Percentiles rank a stretch among this genome's conserved stretches.
phyloP scores from a whole-genome alignment of 306 rosid genomes.

The Astragalus glycyphyllos region DNA sequence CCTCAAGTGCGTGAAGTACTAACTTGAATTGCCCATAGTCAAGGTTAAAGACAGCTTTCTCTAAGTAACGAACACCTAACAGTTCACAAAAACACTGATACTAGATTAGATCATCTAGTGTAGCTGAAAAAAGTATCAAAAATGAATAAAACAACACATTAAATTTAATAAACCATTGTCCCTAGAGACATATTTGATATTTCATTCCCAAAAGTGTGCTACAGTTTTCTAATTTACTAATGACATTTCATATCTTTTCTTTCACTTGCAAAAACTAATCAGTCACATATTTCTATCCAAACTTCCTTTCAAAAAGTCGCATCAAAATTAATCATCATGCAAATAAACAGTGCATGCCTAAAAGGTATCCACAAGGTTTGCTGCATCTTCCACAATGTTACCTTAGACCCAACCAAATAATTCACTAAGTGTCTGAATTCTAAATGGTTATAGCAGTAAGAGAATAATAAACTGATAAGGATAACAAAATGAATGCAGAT shows the following conservation, averaged over 20 bases:
- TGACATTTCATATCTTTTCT: conserved; percentile 19
- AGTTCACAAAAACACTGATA: conserved; percentile 36
- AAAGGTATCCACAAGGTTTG: conserved; percentile 14
- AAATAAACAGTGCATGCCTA: background rate
- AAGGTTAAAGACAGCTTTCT: conserved; percentile 92
- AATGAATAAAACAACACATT: background rate
- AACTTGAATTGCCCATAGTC: conserved; percentile 95
- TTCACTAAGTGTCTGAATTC: background rate
- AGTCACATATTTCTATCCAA: conserved; percentile 7
- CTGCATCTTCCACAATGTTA: background rate
- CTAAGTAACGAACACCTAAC: conserved; percentile 94
- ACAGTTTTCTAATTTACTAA: background rate
- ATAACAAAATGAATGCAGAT: background rate
- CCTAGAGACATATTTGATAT: background rate
- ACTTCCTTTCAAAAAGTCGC: conserved; percentile 8
- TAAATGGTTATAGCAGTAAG: background rate
- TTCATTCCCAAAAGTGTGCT: background rate
- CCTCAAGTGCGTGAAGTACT: conserved; percentile 97
- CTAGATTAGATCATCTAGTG: conserved; percentile 30
- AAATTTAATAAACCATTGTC: conserved; percentile 16
- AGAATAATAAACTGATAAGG: background rate
- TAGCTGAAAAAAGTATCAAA: background rate
- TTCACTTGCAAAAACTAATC: conserved; percentile 25
- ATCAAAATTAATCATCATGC: conserved; percentile 6
- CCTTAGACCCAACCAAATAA: conserved; percentile 8